Evolutionary conservation across 768 basidiomycete species (phyloP).

Genomic region (Mycena vulgaris): DNA sequence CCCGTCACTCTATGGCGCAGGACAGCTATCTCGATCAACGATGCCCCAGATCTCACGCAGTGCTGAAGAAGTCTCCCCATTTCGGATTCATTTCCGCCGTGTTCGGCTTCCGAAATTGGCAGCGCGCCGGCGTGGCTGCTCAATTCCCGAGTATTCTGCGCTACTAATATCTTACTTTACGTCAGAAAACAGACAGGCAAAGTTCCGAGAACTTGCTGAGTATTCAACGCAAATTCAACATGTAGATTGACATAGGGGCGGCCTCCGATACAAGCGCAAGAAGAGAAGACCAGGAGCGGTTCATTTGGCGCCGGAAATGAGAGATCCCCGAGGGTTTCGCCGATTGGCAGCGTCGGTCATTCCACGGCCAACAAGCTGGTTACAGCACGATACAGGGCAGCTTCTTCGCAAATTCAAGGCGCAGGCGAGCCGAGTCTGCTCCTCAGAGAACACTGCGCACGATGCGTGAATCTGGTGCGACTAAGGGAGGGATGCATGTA

Average conservation of each 20-base stretch:
- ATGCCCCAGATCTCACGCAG: conserved; percentile 18
- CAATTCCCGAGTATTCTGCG: conserved; percentile 10
- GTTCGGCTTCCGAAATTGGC: conserved; percentile 4
- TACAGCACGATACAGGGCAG: conserved; percentile 10
- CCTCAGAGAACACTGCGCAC: conserved; percentile 12
- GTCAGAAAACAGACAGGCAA: conserved; percentile 18
- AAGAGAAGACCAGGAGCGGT: too few relatives aligned
- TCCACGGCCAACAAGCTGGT: background rate
- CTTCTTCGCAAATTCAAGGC: conserved; percentile 17
- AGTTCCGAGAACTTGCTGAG: conserved; percentile 1
- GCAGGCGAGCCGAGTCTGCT: conserved; percentile 21
- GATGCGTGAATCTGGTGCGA: conserved; percentile 6
- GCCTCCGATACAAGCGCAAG: background rate
- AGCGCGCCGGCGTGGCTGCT: background rate
- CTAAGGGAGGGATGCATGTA: conserved; percentile 14
- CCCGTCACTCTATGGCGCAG: conserved; percentile 16
- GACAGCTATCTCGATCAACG: conserved; percentile 21
- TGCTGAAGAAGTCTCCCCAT: conserved; percentile 15
- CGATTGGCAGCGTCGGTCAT: too few relatives aligned
- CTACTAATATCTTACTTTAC: conserved; percentile 13
- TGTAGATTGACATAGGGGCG: background rate
- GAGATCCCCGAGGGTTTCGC: too few relatives aligned
- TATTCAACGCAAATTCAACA: conserved; percentile 19
- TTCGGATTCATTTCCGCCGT: conserved; percentile 17
- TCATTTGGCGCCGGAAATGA: too few relatives aligned